phyloP scores from a whole-genome alignment of 192 early-diverging fungal genomes.

The Coemansia sp. region DNA sequence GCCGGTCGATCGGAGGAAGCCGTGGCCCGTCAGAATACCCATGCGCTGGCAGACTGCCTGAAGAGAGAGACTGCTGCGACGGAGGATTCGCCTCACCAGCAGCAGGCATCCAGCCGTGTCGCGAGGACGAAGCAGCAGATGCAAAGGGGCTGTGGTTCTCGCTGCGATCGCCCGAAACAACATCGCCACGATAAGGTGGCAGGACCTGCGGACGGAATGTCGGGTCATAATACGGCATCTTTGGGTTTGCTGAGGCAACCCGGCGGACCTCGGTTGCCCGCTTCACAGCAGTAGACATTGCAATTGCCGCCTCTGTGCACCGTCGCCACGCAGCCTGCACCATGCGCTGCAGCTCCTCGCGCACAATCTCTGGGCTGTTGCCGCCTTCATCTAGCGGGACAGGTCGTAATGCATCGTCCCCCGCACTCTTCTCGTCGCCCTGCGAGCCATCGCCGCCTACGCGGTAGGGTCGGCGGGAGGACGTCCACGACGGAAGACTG shows the following conservation, averaged over 20 bases:
- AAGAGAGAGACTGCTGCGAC: conserved; percentile 19
- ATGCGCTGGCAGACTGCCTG: conserved; percentile 3
- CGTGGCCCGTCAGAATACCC: conserved; percentile 18
- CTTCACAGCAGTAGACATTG: conserved; percentile 47
- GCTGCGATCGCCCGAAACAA: conserved; percentile 15
- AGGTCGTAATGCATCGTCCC: conserved; percentile 14
- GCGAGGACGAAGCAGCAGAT: not conserved
- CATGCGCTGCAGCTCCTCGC: conserved; percentile 54
- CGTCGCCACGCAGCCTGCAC: conserved; percentile 49
- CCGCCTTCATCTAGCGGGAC: conserved; percentile 45
- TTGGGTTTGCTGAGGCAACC: conserved; percentile 34
- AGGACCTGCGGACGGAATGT: conserved; percentile 49
- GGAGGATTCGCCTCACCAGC: conserved; percentile 26
- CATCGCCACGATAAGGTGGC: conserved; percentile 44
- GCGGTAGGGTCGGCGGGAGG: conserved; percentile 20
- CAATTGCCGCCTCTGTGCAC: conserved; percentile 47
- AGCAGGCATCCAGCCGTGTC: conserved; percentile 14
- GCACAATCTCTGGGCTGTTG: conserved; percentile 43
- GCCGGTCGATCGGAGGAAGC: conserved; percentile 15
- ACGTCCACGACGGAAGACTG: conserved; percentile 17
- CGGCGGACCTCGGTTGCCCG: conserved; percentile 33
- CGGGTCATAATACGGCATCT: conserved; percentile 44
- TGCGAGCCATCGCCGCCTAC: conserved; percentile 9
- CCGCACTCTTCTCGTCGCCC: conserved; percentile 4
- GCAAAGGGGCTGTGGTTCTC: conserved; percentile 2